Evolutionary conservation across 495 filamentous ascomycete species (phyloP).

Genomic region (Penicillium antarcticum): DNA sequence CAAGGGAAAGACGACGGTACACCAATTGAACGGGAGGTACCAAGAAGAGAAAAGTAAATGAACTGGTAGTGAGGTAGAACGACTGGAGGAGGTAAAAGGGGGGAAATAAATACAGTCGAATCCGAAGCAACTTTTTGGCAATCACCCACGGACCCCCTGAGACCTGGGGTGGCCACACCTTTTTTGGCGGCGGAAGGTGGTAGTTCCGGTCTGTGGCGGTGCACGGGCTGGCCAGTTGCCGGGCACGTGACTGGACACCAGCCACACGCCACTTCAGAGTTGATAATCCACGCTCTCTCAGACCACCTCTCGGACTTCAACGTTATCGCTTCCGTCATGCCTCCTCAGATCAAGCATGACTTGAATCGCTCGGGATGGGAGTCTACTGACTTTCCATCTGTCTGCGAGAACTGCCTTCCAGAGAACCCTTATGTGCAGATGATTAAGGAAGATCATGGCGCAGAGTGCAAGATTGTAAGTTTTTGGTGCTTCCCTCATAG

Average conservation of each 20-base stretch:
- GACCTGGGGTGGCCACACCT: constrained; percentile 3
- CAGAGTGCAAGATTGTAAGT: constrained; percentile 57
- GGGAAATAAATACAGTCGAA: constrained; percentile 12
- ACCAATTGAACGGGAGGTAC: constrained; percentile 1
- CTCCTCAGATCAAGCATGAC: constrained; percentile 86
- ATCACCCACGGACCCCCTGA: constrained; percentile 20
- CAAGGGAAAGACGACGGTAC: constrained; percentile 1
- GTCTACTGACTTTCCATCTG: constrained; percentile 71
- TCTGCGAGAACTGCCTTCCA: constrained; percentile 79
- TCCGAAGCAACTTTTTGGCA: constrained; percentile 22
- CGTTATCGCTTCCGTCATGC: constrained; percentile 22
- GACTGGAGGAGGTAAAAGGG: constrained; percentile 10
- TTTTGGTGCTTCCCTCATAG: background rate
- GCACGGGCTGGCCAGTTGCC: constrained; percentile 13
- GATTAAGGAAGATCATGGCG: constrained; percentile 92
- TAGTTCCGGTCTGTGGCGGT: constrained; percentile 20
- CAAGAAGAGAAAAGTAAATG: constrained; percentile 10
- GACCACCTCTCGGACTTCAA: background rate
- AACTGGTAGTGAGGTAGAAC: constrained; percentile 8
- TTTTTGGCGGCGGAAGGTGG: constrained; percentile 6
- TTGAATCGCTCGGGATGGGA: constrained; percentile 96
- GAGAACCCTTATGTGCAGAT: constrained; percentile 98
- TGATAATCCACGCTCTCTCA: constrained; percentile 12
- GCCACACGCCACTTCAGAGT: constrained; percentile 16
- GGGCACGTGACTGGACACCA: constrained; percentile 11